phyloP scores from a whole-genome alignment of 225 moss, liverwort and hornwort species.

The Pseudisothecium myosuroides region DNA sequence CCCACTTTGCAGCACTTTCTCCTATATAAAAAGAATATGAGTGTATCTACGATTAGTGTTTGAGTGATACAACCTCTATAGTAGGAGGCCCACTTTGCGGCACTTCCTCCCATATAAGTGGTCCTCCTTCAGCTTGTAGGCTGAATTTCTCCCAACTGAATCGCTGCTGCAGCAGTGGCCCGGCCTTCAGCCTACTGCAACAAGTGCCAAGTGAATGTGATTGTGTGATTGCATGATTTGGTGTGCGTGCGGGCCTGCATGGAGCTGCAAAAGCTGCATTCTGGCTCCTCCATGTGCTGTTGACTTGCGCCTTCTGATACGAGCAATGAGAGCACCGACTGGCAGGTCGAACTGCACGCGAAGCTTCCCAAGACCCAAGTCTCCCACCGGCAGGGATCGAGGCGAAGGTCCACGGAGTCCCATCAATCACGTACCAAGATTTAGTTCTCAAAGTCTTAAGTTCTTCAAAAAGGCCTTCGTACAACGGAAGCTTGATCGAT shows the following conservation, averaged over 20 bases:
- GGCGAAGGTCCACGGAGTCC: too few species aligned
- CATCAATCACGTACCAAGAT: too few species aligned
- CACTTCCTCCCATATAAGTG: not conserved
- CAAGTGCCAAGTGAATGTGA: not conserved
- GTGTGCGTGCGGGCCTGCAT: not conserved
- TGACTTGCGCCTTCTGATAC: not conserved
- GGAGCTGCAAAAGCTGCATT: not conserved
- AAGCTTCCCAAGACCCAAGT: too few species aligned
- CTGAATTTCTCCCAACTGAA: not conserved
- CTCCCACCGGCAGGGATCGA: too few species aligned
- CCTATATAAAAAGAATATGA: too few species aligned
- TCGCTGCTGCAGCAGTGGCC: not conserved
- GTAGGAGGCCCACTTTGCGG: not conserved
- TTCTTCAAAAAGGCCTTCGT: too few species aligned
- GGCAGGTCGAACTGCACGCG: too few species aligned
- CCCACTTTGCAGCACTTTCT: too few species aligned
- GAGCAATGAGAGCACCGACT: too few species aligned
- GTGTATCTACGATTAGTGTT: not conserved
- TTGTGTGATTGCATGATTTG: not conserved
- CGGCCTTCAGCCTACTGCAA: not conserved
- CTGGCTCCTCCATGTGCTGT: not conserved
- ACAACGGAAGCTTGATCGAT: too few species aligned
- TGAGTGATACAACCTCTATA: not conserved
- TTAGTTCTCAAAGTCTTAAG: too few species aligned
- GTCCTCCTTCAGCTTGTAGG: not conserved